A percentile compares a stretch with the other conserved stretches of the same genome.
phyloP scores from a whole-genome alignment of 148 eudicot species.

The Persicaria maculosa region DNA sequence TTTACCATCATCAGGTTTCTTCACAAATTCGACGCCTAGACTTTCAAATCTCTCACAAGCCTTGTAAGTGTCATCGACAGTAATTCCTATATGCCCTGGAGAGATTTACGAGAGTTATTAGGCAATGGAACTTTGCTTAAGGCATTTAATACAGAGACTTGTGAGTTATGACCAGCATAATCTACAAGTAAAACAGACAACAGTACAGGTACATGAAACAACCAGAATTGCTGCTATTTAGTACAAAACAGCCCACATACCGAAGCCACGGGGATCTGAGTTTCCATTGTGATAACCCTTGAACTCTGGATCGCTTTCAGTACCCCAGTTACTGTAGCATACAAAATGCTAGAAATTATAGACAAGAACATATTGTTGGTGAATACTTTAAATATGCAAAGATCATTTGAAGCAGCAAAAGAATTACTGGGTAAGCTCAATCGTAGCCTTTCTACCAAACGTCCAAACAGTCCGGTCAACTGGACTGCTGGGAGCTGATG shows the following conservation, averaged over 20 bases:
- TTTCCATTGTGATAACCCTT: constrained; percentile 89
- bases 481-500: constrained; percentile 63
- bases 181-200: background rate
- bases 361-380: background rate
- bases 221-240: background rate
- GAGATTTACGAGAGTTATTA: background rate
- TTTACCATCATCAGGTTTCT: constrained; percentile 86
- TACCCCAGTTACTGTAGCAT: constrained; percentile 86
- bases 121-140: background rate
- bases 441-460: constrained; percentile 63
- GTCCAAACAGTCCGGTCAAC: constrained; percentile 84
- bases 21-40: constrained; percentile 73
- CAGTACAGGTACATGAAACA: background rate
- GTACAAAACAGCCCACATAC: constrained; percentile 27
- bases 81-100: constrained; percentile 89
- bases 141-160: background rate
- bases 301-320: constrained; percentile 82
- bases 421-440: constrained; percentile 84
- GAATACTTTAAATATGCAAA: background rate
- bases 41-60: constrained; percentile 84
- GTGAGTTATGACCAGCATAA: background rate
- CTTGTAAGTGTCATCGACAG: constrained; percentile 87
- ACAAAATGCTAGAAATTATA: constrained; percentile 17
- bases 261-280: constrained; percentile 88
- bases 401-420: background rate